phyloP scores from a whole-genome alignment of 75 land plant genomes.

The Pinus albicaulis region DNA sequence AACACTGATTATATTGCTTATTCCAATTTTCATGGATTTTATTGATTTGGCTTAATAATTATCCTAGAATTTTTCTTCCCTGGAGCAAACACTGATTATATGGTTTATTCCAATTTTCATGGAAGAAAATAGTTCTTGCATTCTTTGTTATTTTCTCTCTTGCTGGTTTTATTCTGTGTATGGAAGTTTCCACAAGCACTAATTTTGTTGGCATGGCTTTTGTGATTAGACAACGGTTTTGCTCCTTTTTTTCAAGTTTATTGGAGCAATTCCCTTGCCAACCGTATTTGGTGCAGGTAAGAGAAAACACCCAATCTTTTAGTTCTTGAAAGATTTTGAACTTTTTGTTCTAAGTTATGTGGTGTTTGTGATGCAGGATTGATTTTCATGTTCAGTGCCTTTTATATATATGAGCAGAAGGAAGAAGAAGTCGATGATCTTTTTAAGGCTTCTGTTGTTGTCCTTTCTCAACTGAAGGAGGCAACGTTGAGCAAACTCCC shows the following conservation, averaged over 20 bases:
- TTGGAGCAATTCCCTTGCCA: constrained; percentile 10
- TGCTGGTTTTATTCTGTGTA: too few species aligned
- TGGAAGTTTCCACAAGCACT: too few species aligned
- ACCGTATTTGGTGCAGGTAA: constrained; percentile 31
- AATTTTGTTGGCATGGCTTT: too few species aligned
- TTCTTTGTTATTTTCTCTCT: too few species aligned
- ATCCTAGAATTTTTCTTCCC: neutral
- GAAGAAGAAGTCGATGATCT: constrained; percentile 51
- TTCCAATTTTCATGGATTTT: neutral
- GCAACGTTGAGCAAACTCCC: neutral
- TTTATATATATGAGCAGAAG: constrained; percentile 59
- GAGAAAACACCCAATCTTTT: neutral
- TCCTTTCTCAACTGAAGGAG: neutral
- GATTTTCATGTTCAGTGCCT: constrained; percentile 38
- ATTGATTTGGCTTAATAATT: too few species aligned
- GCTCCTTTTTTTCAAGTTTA: constrained; percentile 25
- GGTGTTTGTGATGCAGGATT: too few species aligned
- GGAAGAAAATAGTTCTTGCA: too few species aligned
- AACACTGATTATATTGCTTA: neutral
- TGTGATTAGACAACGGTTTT: neutral
- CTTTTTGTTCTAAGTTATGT: neutral
- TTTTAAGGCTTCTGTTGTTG: neutral
- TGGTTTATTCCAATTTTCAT: too few species aligned
- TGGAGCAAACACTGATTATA: neutral
- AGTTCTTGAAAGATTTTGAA: neutral